Evolutionary conservation across 805 yeast species (phyloP).

Genomic region (Starmerella bacillaris): DNA sequence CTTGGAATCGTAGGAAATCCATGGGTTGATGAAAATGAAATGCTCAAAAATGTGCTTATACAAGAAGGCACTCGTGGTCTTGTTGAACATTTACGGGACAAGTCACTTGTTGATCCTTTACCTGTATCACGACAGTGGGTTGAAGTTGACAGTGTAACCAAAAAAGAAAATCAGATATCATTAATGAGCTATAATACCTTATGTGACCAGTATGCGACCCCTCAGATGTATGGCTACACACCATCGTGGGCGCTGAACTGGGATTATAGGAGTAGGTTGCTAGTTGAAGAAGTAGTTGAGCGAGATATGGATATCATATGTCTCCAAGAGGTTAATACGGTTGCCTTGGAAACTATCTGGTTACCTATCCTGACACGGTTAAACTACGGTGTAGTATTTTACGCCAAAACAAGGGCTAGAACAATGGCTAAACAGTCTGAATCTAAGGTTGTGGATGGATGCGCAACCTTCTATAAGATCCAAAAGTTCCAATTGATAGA

Average conservation of each 20-base stretch:
- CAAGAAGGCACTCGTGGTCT: constrained; percentile 74
- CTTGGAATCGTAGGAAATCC: constrained; percentile 91
- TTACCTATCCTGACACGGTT: constrained; percentile 46
- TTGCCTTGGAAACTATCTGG: constrained; percentile 76
- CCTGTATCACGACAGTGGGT: constrained; percentile 74
- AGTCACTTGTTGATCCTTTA: constrained; percentile 46
- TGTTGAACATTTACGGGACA: constrained; percentile 64
- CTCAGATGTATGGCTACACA: constrained; percentile 79
- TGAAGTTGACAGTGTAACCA: constrained; percentile 60
- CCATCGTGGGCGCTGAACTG: constrained; percentile 95
- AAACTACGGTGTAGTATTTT: constrained; percentile 70
- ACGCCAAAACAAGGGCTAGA: constrained; percentile 78
- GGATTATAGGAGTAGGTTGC: constrained; percentile 67
- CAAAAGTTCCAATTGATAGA: constrained; percentile 52
- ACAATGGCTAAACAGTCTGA: constrained; percentile 60
- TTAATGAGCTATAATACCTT: constrained; percentile 75
- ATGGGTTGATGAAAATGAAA: constrained; percentile 33
- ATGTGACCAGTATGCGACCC: constrained; percentile 90
- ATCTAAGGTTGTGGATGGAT: constrained; percentile 87
- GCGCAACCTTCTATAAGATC: constrained; percentile 77
- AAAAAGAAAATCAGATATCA: constrained; percentile 37
- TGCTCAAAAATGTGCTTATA: constrained; percentile 44
- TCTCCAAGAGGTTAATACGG: constrained; percentile 87
- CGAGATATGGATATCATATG: constrained; percentile 64
- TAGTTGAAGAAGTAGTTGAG: constrained; percentile 53